A percentile compares a stretch with the other conserved stretches of the same genome.
These are phyloP conservation scores for Modicella reniformis DNA, from an alignment of 371 early-diverging fungal genomes.

Conservation along the genomic window DNA sequence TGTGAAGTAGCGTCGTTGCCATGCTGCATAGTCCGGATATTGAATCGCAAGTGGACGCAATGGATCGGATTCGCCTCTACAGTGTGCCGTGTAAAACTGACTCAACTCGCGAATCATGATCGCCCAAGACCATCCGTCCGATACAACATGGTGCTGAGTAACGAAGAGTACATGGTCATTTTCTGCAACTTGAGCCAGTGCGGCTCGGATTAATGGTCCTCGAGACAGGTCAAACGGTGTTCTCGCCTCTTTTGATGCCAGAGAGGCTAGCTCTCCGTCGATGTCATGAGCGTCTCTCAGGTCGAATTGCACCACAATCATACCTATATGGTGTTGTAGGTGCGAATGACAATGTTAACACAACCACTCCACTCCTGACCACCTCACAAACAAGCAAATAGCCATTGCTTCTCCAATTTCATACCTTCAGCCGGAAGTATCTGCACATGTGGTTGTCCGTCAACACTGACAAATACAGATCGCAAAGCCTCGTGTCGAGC, in stretches of 20 bases:
- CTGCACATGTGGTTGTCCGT: constrained; percentile 12
- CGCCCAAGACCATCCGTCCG: constrained; percentile 17
- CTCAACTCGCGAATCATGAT: constrained; percentile 17
- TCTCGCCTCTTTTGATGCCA: neutral
- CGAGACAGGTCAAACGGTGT: constrained; percentile 7
- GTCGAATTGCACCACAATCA: neutral
- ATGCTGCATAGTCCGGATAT: constrained; percentile 16
- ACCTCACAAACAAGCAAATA: neutral
- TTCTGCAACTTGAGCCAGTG: neutral
- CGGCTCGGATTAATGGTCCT: constrained; percentile 17
- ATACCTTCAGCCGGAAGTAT: constrained; percentile 8
- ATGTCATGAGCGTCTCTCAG: neutral
- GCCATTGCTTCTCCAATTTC: neutral
- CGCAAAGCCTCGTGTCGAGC: constrained; percentile 22
- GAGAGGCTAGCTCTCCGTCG: neutral
- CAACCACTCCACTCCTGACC: neutral
- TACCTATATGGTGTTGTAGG: neutral
- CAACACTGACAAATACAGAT: constrained; percentile 8
- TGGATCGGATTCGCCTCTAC: constrained; percentile 1
- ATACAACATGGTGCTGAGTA: constrained; percentile 17
- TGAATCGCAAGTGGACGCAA: constrained; percentile 14
- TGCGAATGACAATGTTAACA: neutral
- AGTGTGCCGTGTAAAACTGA: constrained; percentile 12
- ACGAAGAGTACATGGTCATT: neutral
- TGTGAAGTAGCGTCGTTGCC: no score